Conservation (phyloP, 1,284 basidiomycete species). For the Pseudozyma tsukubaensis region DNA sequence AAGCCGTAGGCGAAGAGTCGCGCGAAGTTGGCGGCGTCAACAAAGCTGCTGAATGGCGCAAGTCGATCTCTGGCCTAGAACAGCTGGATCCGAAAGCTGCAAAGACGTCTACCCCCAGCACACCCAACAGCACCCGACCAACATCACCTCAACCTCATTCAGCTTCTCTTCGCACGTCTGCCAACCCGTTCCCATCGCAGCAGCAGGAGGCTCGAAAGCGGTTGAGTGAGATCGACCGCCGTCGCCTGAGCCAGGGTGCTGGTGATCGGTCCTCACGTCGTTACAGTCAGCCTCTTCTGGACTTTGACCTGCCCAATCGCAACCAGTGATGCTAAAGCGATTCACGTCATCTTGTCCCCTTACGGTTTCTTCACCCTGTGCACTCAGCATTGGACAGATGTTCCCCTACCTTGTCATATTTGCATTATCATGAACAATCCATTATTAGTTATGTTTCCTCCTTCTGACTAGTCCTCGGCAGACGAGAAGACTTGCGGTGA, state of each 20-base stretch:
- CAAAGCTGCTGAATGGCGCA: constrained; percentile 45
- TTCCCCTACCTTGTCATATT: too few species aligned
- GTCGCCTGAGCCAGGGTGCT: constrained; percentile 50
- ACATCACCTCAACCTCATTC: constrained; percentile 26
- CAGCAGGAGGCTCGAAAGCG: constrained; percentile 16
- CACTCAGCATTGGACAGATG: too few species aligned
- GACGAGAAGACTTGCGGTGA: too few species aligned
- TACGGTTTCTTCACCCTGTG: not conserved
- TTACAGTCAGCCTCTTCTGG: constrained; percentile 40
- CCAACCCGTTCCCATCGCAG: constrained; percentile 34
- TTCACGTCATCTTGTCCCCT: too few species aligned
- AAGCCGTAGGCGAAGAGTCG: constrained; percentile 38
- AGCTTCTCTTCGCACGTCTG: not conserved
- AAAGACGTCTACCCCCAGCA: constrained; percentile 15
- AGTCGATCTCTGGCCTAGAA: constrained; percentile 32
- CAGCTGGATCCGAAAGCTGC: constrained; percentile 34
- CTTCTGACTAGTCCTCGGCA: too few species aligned
- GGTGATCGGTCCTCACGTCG: constrained; percentile 31
- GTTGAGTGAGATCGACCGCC: constrained; percentile 44
- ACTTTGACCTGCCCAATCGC: constrained; percentile 34
- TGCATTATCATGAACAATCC: too few species aligned
- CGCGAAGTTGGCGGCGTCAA: constrained; percentile 12
- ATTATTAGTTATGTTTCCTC: too few species aligned
- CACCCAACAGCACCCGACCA: constrained; percentile 28
- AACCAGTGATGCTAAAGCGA: constrained; percentile 1